A percentile compares a stretch with the other conserved stretches of the same genome.
These are phyloP conservation scores for Bruguiera hainesii DNA, from an alignment of 441 rosid species.

Conservation along the genomic window DNA sequence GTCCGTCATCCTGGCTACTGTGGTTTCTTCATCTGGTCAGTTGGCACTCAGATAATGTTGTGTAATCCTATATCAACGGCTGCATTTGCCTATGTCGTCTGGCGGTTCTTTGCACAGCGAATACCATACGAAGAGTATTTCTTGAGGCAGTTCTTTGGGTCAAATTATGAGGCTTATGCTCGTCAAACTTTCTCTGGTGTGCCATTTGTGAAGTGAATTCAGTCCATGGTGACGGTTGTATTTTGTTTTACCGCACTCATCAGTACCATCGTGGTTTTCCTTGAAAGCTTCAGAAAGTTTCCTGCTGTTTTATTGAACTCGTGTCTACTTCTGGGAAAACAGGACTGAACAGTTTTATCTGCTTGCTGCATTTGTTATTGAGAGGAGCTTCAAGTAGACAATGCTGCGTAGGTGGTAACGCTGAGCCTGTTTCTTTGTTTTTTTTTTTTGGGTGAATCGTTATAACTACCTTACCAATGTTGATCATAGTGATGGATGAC, in stretches of 20 bases:
- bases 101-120: slow-evolving; percentile 60
- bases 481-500: too few species aligned
- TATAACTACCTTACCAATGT: too few species aligned
- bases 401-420: too few species aligned
- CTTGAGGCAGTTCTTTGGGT: slow-evolving; percentile 66
- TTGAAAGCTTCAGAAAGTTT: neutral
- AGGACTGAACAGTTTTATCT: neutral
- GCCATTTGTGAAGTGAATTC: slow-evolving; percentile 56
- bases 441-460: too few species aligned
- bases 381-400: too few species aligned
- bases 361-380: too few species aligned
- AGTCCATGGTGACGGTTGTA: neutral
- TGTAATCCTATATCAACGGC: slow-evolving; percentile 68
- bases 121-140: slow-evolving; percentile 72
- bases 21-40: slow-evolving; percentile 76
- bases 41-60: slow-evolving; percentile 78
- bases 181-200: slow-evolving; percentile 58
- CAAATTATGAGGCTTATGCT: slow-evolving; percentile 49
- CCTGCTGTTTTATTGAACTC: neutral
- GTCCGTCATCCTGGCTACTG: slow-evolving; percentile 79
- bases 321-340: neutral
- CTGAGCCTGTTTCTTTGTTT: too few species aligned
- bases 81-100: slow-evolving; percentile 49
- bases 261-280: slow-evolving; percentile 3
- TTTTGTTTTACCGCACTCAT: neutral